Base-by-base conservation (phyloP, 805 yeast genomes). In the Ogataea saltuana region DNA sequence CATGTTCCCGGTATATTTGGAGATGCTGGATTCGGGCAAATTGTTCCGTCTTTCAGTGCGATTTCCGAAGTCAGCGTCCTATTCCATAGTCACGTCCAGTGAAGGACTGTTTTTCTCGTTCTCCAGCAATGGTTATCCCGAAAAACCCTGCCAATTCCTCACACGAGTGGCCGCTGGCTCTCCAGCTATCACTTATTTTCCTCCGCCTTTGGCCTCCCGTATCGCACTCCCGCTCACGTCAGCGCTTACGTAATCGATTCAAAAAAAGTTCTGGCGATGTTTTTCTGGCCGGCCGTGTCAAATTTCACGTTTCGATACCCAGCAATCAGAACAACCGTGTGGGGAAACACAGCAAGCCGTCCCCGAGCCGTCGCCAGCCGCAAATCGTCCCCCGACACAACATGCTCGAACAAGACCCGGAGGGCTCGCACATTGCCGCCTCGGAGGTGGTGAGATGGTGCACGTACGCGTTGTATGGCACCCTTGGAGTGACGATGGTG, bases 371-470 rank as follows among this genome's bases (percentile, higher is more conserved):
- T 25, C n/a, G 28, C 10, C n/a, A n/a, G n/a, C n/a, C n/a, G n/a
- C n/a, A n/a, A n/a, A n/a, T n/a, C n/a, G 12, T 10, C 13, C 12
- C 10, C 28, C n/a, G 12, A 12, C 10, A 11, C 15, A 29, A 29
- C 32, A 27, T 27, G 33, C 15, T 15, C 20, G 23, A 35, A 26
- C 13, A 26, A 12, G 30, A 23, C 18, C 25, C 16, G 17, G n/a
- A 17, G 10, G 37, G 18, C 12, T 15, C 17, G 8, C 25, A 42
- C 33, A 27, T 43, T 4, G 34, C 19, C 16, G 20, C 41, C n/a
- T 22, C 48, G 11, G n/a, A 34, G 9, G 44, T 60, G 12, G 37
- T 50, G 4, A 48, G 36, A 26, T 58, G 52, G 39, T 46, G 49
- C 45, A 45, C 28, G 9, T 37, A 38, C 25, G 39, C 39, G 1